Conservation (phyloP, 345 rosid species). For the Mercurialis annua region DNA sequence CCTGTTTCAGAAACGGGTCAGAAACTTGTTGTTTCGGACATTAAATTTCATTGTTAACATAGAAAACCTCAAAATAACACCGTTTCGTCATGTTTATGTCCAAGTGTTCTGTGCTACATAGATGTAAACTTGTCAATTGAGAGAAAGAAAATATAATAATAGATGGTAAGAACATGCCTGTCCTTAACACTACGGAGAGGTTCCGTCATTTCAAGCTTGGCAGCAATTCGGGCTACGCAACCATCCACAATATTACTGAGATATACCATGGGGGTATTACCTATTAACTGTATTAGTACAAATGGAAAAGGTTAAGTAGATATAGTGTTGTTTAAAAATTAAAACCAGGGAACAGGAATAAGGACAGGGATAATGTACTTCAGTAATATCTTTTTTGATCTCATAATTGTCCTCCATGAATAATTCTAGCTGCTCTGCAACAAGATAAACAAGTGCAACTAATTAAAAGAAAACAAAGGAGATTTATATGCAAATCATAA, state of each 20-base stretch:
- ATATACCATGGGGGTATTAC: slow-evolving; percentile 92
- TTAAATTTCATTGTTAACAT: too few species aligned
- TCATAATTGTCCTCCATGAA: background rate
- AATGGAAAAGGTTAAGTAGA: background rate
- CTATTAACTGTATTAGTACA: slow-evolving; percentile 54
- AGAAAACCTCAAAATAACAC: too few species aligned
- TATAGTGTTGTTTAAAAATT: background rate
- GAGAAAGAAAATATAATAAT: background rate
- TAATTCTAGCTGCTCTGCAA: background rate
- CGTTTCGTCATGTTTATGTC: too few species aligned
- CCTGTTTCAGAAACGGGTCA: too few species aligned
- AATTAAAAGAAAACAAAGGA: too few species aligned
- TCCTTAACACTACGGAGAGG: slow-evolving; percentile 61
- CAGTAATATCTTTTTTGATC: slow-evolving; percentile 2
- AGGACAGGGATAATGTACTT: background rate
- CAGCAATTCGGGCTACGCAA: slow-evolving; percentile 71
- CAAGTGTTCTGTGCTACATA: too few species aligned
- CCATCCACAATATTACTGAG: slow-evolving; percentile 76
- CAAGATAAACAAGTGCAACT: too few species aligned
- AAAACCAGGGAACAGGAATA: background rate
- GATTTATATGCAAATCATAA: too few species aligned
- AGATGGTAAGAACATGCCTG: slow-evolving; percentile 34
- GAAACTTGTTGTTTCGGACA: too few species aligned
- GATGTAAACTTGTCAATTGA: too few species aligned
- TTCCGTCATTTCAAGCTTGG: slow-evolving; percentile 83